These are phyloP conservation scores for Solanum arcanum DNA, from an alignment of 257 asterid genomes.

Conservation along the genomic window DNA sequence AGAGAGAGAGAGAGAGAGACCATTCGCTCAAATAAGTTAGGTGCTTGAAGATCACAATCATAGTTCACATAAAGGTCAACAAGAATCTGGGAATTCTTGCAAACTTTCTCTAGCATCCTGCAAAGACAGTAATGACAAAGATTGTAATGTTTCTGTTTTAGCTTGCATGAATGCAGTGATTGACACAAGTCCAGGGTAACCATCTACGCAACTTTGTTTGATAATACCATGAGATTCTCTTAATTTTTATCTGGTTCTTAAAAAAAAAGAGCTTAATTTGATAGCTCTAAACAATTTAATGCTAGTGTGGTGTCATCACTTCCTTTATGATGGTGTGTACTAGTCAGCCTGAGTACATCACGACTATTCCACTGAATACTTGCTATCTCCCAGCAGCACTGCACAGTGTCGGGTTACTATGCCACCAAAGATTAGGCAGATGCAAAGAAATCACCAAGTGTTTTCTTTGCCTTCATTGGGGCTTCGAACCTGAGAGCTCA, in stretches of 20 bases:
- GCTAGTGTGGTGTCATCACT: not conserved
- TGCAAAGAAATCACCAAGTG: not conserved
- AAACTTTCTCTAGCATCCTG: slow-evolving; percentile 95
- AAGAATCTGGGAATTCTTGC: slow-evolving; percentile 96
- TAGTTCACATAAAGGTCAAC: slow-evolving; percentile 94
- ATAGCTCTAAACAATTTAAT: not conserved
- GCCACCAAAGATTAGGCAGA: not conserved
- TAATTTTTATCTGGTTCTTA: not conserved
- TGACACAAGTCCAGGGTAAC: not conserved
- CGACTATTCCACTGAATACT: not conserved
- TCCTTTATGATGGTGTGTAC: not conserved
- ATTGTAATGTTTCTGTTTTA: not conserved
- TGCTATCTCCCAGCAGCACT: not conserved
- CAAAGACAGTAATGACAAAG: slow-evolving; percentile 11
- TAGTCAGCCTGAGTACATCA: not conserved
- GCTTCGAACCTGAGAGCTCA: not conserved
- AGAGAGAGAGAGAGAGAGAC: slow-evolving; percentile 25
- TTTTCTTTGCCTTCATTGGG: not conserved
- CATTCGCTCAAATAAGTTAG: slow-evolving; percentile 89
- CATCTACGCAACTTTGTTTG: not conserved
- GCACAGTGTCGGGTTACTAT: not conserved
- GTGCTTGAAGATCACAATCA: slow-evolving; percentile 97
- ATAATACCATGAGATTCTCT: not conserved
- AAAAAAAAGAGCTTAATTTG: not conserved
- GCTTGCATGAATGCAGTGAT: not conserved